Evolutionary conservation across 1,284 basidiomycete species (phyloP), one percentile per base, ranked within the genome.

Genomic region (Boletus calvinii): DNA sequence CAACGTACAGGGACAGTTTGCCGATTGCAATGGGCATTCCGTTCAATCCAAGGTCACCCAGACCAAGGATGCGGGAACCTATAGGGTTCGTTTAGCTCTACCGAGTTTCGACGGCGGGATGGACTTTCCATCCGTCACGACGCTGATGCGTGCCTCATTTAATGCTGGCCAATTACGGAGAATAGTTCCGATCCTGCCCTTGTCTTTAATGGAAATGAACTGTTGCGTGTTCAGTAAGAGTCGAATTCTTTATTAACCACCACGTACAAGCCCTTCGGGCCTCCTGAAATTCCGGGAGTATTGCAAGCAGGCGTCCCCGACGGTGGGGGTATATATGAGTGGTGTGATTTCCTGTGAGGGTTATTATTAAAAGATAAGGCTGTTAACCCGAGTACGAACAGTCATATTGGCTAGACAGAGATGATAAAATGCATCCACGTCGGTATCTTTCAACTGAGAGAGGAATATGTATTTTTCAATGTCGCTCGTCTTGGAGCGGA

Each of bases 1-100:
- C 92, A 54, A 96, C 80, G 67, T 97, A 98, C 34, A 98, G 80
- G 20, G 90, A 93, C 12, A 98, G 78, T 72, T 98, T 98, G 40
- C 94, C 94, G 56, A 96, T 90, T 18, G 90, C 85, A 63, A 98
- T 98, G 3, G 92, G 92, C 86, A 96, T 91, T n/a, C 87, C 88
- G 61, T 90, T 90, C 29, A 88, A 77, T 41, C 87, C 88, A 36
- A 97, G 83, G 68, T 98, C 95, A 32, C 95, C 95, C 29, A 98
- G 75, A 57, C 95, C 94, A 24, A 98, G 81, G 61, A 98, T 96
- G 51, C 94, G 86, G 15, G 90, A 94, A 35, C 87, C 84, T 87
- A 55, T 20, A 4, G 12, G 9, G 13, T 35, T 26, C 8, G 5
- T 38, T 62, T 20, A 56, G 53, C 29, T 20, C 22, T 36, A 39